phyloP scores from a whole-genome alignment of 2,329 filamentous ascomycete genomes.

The Claviceps citrina region DNA sequence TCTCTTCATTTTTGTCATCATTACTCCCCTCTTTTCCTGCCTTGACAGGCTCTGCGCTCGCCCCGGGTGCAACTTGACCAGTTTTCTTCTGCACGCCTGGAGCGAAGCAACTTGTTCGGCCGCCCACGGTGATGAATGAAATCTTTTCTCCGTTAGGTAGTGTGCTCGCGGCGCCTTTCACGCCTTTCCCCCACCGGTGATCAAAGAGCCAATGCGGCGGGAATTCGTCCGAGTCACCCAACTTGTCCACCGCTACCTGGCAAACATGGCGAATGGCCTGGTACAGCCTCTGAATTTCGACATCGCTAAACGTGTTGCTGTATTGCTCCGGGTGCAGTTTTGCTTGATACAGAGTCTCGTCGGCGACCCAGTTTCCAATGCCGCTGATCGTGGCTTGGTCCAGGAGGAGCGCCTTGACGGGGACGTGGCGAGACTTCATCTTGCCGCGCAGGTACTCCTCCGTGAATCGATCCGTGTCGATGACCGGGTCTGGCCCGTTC shows the following conservation, averaged over 20 bases:
- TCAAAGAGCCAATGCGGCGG: constrained; percentile 81
- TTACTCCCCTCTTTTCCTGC: constrained; percentile 9
- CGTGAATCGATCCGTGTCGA: constrained; percentile 64
- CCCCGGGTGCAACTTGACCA: constrained; percentile 24
- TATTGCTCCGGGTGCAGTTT: constrained; percentile 86
- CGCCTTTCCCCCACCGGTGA: constrained; percentile 79
- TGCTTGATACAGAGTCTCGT: constrained; percentile 84
- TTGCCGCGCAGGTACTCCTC: constrained; percentile 58
- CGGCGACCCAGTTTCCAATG: constrained; percentile 93
- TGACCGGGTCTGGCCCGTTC: constrained; percentile 85
- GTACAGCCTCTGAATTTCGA: constrained; percentile 57
- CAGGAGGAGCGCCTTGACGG: constrained; percentile 75
- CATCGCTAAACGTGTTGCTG: constrained; percentile 61
- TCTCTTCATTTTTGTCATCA: constrained; percentile 5
- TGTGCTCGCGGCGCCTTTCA: constrained; percentile 49
- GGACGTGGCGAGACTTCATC: constrained; percentile 62
- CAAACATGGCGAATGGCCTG: constrained; percentile 64
- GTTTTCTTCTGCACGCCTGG: constrained; percentile 75
- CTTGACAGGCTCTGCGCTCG: constrained; percentile 28
- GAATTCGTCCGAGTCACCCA: constrained; percentile 73
- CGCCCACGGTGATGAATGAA: constrained; percentile 75
- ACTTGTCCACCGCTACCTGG: constrained; percentile 57
- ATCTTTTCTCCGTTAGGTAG: constrained; percentile 78
- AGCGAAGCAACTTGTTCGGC: constrained; percentile 79
- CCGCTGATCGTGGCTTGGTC: constrained; percentile 83